Conservation (phyloP, 441 rosid genomes). For the Pelargonium citronellum region DNA sequence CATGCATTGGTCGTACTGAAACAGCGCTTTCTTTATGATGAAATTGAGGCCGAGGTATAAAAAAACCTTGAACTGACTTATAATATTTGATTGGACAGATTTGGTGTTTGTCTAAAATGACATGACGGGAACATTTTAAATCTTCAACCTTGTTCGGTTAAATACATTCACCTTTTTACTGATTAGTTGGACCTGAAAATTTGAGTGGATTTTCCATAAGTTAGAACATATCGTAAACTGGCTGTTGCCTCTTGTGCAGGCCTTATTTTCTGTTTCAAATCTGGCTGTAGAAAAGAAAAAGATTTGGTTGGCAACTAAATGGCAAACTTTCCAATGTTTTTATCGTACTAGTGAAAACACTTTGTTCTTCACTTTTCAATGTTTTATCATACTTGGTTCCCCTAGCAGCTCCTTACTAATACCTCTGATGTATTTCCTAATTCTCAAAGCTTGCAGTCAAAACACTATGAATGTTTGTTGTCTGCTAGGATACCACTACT, state of each 20-base stretch:
- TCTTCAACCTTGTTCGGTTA: neutral
- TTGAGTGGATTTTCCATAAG: neutral
- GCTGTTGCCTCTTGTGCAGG: neutral
- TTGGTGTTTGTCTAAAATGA: neutral
- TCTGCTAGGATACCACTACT: neutral
- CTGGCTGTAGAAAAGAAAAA: neutral
- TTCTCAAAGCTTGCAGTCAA: neutral
- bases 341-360: neutral
- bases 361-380: neutral
- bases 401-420: neutral
- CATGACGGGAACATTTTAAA: neutral
- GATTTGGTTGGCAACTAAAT: neutral
- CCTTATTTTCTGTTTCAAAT: neutral
- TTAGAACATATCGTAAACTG: neutral
- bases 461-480: neutral
- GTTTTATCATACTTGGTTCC: neutral
- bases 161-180: neutral
- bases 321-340: neutral
- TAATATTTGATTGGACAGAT: constrained; percentile 3
- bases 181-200: neutral
- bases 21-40: constrained; percentile 98
- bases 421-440: neutral
- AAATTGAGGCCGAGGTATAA: constrained; percentile 97
- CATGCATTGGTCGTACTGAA: constrained; percentile 84
- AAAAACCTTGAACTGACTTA: constrained; percentile 11